Conservation (phyloP, 495 filamentous ascomycete species). For the Lophium mytilinum region DNA sequence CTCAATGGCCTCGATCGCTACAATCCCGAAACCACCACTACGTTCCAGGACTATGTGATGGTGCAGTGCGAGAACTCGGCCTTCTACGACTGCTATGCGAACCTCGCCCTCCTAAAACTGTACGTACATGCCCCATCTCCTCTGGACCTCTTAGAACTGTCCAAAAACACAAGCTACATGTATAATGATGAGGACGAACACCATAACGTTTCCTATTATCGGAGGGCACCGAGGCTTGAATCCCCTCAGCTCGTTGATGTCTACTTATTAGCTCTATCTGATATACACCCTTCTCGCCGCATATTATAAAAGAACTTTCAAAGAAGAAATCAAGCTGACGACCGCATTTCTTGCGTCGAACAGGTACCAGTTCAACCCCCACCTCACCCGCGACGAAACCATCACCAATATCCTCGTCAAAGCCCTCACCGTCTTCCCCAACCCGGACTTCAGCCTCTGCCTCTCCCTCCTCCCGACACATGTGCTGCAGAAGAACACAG, state of each 20-base stretch:
- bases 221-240: slow-evolving; percentile 51
- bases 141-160: slow-evolving; percentile 4
- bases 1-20: slow-evolving; percentile 95
- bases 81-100: slow-evolving; percentile 84
- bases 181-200: slow-evolving; percentile 57
- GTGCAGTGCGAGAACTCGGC: slow-evolving; percentile 92
- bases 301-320: slow-evolving; percentile 1
- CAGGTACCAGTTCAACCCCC: slow-evolving; percentile 99
- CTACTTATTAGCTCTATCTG: slow-evolving; percentile 60
- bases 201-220: slow-evolving; percentile 99
- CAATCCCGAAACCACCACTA: slow-evolving; percentile 90
- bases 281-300: slow-evolving; percentile 25
- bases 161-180: background rate
- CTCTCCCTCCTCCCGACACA: slow-evolving; percentile 82
- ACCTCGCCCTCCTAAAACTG: slow-evolving; percentile 94
- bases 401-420: slow-evolving; percentile 98
- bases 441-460: slow-evolving; percentile 87
- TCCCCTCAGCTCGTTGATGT: slow-evolving; percentile 42
- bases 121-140: slow-evolving; percentile 46
- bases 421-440: slow-evolving; percentile 93
- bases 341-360: background rate
- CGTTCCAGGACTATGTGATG: slow-evolving; percentile 91
- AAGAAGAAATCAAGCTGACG: background rate
- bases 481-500: slow-evolving; percentile 51
- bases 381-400: slow-evolving; percentile 91